Evolutionary conservation across 2,329 filamentous ascomycete species (phyloP), one percentile per base, ranked within the genome.

Genomic region (Ascochyta clinopodiicola): DNA sequence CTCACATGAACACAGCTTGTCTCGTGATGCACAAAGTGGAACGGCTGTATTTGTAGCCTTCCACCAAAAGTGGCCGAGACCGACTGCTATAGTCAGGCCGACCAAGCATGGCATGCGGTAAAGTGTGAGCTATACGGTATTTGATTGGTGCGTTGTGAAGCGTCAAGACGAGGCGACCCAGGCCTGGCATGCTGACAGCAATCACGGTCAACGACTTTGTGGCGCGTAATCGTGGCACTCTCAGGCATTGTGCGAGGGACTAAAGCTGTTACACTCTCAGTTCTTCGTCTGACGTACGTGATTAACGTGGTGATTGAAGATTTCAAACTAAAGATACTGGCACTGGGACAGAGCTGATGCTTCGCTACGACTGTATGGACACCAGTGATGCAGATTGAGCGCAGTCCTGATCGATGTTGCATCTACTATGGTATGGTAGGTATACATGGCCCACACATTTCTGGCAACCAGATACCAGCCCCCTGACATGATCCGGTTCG

Each of bases 401-500:
- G 45, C 40, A 54, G 57, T 51, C 40, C 42, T 51, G 51, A 60
- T 50, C 44, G 57, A 24, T 24, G 22, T 24, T 57, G 29, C 58
- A 68, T 47, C 59, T 61, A 17, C 17, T 17, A 17, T 17, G 17
- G 17, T 17, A 17, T 17, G 17, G 17, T 17, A 17, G 17, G 17
- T 17, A 64, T 69, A 65, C 67, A 63, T 63, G 51, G 47, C 60
- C 56, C 57, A 51, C 42, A 58, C 57, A 58, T 57, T 59, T 69
- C 64, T 67, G 66, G 66, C 64, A 64, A 65, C 60, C 64, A 69
- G 66, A 67, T 57, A 56, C 59, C 58, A 59, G 53, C 56, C 66
- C 70, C 70, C 64, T 72, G 69, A 70, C 70, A 69, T 63, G 64
- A 63, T 62, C 63, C 60, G 60, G 65, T 65, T 67, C 66, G 63